phyloP scores from a whole-genome alignment of 2,329 filamentous ascomycete species.

The Raffaelea arxii region DNA sequence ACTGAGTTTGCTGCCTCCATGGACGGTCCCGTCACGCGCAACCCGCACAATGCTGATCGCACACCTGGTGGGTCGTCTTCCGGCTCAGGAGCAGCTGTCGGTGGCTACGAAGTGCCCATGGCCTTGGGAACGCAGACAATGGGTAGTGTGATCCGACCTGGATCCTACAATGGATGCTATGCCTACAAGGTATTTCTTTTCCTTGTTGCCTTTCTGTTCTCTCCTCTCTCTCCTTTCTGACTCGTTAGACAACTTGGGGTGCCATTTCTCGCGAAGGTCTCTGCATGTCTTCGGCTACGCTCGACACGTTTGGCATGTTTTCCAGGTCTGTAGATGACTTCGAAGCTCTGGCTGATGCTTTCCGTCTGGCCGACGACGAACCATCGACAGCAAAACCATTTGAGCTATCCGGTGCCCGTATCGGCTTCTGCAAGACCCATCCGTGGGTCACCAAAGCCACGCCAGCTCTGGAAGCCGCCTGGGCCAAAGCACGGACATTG shows the following conservation, averaged over 20 bases:
- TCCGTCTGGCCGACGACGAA: slow-evolving; percentile 43
- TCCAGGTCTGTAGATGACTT: slow-evolving; percentile 49
- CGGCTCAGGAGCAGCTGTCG: slow-evolving; percentile 57
- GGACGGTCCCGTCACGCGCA: slow-evolving; percentile 42
- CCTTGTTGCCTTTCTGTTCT: too few species aligned
- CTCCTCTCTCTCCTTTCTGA: too few species aligned
- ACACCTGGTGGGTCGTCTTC: slow-evolving; percentile 61
- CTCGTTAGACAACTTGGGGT: slow-evolving; percentile 55
- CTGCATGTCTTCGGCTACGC: slow-evolving; percentile 45
- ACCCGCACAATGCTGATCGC: slow-evolving; percentile 40
- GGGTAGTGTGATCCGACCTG: slow-evolving; percentile 54
- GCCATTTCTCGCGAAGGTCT: slow-evolving; percentile 52
- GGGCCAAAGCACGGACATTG: slow-evolving; percentile 28
- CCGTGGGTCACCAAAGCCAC: slow-evolving; percentile 37
- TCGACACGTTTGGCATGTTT: slow-evolving; percentile 55
- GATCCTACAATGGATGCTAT: slow-evolving; percentile 55
- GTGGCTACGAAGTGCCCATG: slow-evolving; percentile 52
- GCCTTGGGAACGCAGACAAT: slow-evolving; percentile 57
- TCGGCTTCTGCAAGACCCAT: slow-evolving; percentile 44
- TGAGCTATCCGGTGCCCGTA: slow-evolving; percentile 35
- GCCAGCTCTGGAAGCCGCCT: slow-evolving; percentile 30
- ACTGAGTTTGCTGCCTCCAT: slow-evolving; percentile 54
- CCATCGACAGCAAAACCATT: slow-evolving; percentile 15
- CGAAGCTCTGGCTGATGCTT: slow-evolving; percentile 42
- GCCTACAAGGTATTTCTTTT: slow-evolving; percentile 38